These are phyloP conservation scores for Knoxia roxburghii DNA, from an alignment of 257 asterid genomes.

Conservation along the genomic window DNA sequence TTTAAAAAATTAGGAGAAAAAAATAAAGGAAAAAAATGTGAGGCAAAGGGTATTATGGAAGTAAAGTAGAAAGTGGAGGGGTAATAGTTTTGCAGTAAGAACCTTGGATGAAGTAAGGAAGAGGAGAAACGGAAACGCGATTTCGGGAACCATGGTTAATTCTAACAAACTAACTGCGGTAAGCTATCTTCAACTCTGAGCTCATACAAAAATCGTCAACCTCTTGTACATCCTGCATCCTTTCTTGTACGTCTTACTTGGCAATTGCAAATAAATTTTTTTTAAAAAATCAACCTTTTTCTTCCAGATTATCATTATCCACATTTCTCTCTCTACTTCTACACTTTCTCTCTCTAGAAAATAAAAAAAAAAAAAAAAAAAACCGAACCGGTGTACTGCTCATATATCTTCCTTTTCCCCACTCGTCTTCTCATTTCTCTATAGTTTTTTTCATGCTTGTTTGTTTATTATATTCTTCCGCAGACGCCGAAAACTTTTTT, in stretches of 20 bases:
- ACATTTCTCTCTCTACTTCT: conserved; percentile 26
- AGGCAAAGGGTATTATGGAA: conserved; percentile 21
- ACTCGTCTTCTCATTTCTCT: conserved; percentile 20
- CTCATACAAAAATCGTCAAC: conserved; percentile 20
- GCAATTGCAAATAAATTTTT: not conserved
- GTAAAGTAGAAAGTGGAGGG: conserved; percentile 1
- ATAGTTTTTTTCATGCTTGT: not conserved
- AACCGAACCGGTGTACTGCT: not conserved
- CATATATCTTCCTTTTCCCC: conserved; percentile 21
- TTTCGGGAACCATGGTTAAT: conserved; percentile 29
- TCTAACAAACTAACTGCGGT: conserved; percentile 19
- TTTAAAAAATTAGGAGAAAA: not conserved
- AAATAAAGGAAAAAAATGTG: not conserved
- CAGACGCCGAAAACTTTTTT: conserved; percentile 3
- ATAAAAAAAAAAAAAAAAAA: not conserved
- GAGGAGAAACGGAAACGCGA: conserved; percentile 5
- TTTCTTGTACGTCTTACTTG: conserved; percentile 27
- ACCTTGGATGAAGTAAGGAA: not conserved
- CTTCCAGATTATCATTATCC: conserved; percentile 19
- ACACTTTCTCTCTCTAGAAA: conserved; percentile 26
- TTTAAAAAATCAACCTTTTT: not conserved
- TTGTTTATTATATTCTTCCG: conserved; percentile 1
- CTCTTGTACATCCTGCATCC: conserved; percentile 27
- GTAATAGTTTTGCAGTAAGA: not conserved
- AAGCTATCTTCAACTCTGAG: conserved; percentile 33